Evolutionary conservation across 495 filamentous ascomycete species (phyloP).

Genomic region (Opeltia flavorubescens): DNA sequence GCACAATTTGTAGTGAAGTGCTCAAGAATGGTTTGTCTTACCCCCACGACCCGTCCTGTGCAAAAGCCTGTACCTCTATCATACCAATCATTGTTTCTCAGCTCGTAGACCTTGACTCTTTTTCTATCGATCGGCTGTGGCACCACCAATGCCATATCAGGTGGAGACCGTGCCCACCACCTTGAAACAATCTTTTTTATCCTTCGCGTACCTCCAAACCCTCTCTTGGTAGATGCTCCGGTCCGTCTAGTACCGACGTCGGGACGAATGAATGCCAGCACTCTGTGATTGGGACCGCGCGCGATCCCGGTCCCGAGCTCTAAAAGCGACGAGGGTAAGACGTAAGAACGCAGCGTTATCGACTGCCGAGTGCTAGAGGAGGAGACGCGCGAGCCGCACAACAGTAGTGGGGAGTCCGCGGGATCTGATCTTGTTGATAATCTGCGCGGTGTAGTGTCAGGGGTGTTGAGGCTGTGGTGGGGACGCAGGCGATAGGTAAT

Average conservation of each 20-base stretch:
- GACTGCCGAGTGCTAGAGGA: no score
- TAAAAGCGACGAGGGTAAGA: no score
- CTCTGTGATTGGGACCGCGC: background rate
- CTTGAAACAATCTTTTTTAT: background rate
- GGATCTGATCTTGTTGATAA: background rate
- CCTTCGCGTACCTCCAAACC: background rate
- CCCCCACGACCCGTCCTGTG: slow-evolving; percentile 58
- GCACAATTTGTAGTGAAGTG: background rate
- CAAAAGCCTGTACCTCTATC: slow-evolving; percentile 96
- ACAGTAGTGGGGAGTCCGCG: background rate
- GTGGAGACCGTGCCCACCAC: background rate
- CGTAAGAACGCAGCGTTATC: no score
- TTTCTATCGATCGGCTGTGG: slow-evolving; percentile 75
- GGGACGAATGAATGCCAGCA: background rate
- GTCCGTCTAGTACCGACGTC: background rate
- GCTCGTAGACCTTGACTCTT: slow-evolving; percentile 97
- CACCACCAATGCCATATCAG: slow-evolving; percentile 72
- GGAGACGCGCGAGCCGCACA: background rate
- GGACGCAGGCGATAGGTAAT: background rate
- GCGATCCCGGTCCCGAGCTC: background rate
- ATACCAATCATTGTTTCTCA: slow-evolving; percentile 97
- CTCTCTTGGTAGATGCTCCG: background rate
- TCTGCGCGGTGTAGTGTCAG: background rate
- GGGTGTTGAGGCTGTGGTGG: slow-evolving; percentile 1
- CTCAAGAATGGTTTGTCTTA: slow-evolving; percentile 35